Percentiles rank a stretch among this genome's conserved stretches.
phyloP scores from a whole-genome alignment of 805 yeast genomes.

The Priceomyces carsonii region DNA sequence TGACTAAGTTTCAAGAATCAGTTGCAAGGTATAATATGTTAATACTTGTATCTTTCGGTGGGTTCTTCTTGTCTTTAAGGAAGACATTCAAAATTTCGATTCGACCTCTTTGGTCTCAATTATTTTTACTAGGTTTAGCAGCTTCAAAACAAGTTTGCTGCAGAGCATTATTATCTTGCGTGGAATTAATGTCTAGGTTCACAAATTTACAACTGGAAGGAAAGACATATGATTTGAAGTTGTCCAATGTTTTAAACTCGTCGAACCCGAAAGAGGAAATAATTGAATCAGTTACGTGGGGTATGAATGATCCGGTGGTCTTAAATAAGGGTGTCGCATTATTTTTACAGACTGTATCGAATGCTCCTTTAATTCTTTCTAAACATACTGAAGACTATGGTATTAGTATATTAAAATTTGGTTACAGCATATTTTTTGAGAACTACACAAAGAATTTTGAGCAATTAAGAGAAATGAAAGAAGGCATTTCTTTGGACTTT shows the following conservation, averaged over 20 bases:
- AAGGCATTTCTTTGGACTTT: constrained; percentile 1
- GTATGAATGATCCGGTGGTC: neutral
- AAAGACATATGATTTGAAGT: neutral
- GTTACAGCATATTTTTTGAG: no score
- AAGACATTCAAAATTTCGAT: neutral
- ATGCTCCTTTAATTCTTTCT: no score
- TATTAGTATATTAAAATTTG: no score
- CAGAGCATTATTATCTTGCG: neutral
- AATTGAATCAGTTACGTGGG: neutral
- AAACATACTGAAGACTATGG: no score
- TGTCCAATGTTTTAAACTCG: neutral
- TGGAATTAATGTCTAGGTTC: neutral
- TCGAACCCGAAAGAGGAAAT: neutral
- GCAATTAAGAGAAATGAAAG: no score
- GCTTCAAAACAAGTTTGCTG: neutral
- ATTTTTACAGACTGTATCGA: no score
- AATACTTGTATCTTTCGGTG: constrained; percentile 1
- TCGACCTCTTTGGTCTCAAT: constrained; percentile 1
- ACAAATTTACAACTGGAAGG: neutral
- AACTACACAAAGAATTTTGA: no score
- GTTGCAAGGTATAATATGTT: neutral
- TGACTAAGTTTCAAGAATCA: neutral
- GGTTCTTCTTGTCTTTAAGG: constrained; percentile 1
- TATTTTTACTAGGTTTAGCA: neutral
- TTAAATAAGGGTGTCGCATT: neutral